These are phyloP conservation scores for Thuidium tamariscinum DNA, from an alignment of 225 moss, liverwort and hornwort genomes.

Conservation along the genomic window DNA sequence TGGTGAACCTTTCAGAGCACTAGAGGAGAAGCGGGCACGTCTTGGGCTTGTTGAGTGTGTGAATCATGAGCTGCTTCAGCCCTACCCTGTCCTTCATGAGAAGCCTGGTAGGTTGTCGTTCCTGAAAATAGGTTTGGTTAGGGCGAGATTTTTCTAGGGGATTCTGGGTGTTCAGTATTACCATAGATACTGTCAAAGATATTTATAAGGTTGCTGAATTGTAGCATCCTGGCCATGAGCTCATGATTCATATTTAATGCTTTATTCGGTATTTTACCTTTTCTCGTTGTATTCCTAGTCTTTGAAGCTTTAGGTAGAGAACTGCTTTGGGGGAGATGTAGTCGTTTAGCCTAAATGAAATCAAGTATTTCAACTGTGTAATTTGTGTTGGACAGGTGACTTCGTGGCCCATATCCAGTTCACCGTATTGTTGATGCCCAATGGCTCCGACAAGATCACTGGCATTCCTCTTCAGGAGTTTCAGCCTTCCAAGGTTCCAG, in stretches of 20 bases:
- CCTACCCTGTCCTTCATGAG: slow-evolving; percentile 95
- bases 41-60: slow-evolving; percentile 98
- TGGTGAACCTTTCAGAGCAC: slow-evolving; percentile 37
- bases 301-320: neutral
- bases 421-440: slow-evolving; percentile 93
- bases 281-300: neutral
- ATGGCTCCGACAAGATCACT: slow-evolving; percentile 93
- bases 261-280: neutral
- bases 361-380: neutral
- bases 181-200: neutral
- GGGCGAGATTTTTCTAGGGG: neutral
- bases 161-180: neutral
- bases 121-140: too few species aligned
- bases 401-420: slow-evolving; percentile 92
- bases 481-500: slow-evolving; percentile 57
- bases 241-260: too few species aligned
- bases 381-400: slow-evolving; percentile 46
- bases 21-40: slow-evolving; percentile 95
- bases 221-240: neutral
- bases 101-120: slow-evolving; percentile 61
- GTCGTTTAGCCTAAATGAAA: neutral
- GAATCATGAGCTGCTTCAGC: slow-evolving; percentile 88
- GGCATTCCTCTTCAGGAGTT: slow-evolving; percentile 77
- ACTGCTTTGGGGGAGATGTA: neutral
- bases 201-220: neutral